Conservation (phyloP, 129 eudicot genomes). For the Centaurea solstitialis region DNA sequence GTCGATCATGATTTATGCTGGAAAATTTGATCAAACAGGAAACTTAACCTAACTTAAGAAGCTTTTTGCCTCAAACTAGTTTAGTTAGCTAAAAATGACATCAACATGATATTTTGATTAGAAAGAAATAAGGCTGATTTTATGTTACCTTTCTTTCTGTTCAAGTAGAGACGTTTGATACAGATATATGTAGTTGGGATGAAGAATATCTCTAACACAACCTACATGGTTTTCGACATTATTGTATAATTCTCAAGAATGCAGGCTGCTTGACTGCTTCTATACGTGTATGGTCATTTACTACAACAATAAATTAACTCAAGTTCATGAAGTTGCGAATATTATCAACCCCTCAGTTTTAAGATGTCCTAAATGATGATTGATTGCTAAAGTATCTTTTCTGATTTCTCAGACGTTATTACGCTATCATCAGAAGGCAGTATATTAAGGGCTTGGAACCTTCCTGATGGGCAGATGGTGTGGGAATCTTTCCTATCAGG, state of each 20-base stretch:
- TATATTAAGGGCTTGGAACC: constrained; percentile 97
- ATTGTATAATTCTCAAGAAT: not conserved
- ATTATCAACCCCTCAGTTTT: not conserved
- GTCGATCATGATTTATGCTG: not conserved
- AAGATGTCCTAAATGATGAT: constrained; percentile 1
- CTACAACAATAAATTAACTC: not conserved
- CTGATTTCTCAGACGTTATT: constrained; percentile 63
- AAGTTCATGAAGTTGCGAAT: not conserved
- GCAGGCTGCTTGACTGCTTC: not conserved
- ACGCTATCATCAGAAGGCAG: constrained; percentile 89
- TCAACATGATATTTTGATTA: not conserved
- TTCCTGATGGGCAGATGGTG: constrained; percentile 99
- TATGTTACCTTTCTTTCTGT: not conserved
- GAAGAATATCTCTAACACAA: not conserved
- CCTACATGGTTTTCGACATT: not conserved
- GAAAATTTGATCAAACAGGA: not conserved
- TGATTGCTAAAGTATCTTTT: constrained; percentile 12
- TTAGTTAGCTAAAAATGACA: constrained; percentile 2
- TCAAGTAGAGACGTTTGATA: not conserved
- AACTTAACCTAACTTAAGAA: not conserved
- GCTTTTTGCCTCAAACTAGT: not conserved
- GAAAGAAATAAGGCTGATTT: not conserved
- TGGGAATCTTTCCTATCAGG: constrained; percentile 91
- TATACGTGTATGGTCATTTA: not conserved
- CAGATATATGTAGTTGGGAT: not conserved